phyloP scores from a whole-genome alignment of 192 early-diverging fungal species.

The Podila epicladia region DNA sequence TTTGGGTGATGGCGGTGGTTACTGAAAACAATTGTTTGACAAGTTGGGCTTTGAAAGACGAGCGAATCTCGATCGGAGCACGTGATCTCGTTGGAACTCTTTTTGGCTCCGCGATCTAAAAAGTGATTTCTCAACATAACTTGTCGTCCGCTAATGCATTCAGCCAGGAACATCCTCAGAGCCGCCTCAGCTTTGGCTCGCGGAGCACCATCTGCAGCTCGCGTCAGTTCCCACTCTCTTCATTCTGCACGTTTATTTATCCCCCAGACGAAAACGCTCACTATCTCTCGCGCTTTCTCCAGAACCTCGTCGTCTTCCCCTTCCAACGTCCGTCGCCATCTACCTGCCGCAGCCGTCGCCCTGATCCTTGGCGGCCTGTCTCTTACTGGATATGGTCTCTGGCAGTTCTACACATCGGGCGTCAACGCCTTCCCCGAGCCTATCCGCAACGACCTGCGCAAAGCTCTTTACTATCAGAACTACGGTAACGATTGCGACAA shows the following conservation, averaged over 20 bases:
- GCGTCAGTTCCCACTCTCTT: no score
- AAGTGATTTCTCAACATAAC: no score
- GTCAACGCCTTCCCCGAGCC: slow-evolving; percentile 63
- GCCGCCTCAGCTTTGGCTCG: no score
- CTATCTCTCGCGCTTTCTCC: neutral
- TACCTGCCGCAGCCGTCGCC: slow-evolving; percentile 36
- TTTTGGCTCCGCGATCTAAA: no score
- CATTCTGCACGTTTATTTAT: no score
- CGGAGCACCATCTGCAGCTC: no score
- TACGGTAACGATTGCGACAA: slow-evolving; percentile 55
- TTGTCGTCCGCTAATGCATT: no score
- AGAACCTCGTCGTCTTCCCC: neutral
- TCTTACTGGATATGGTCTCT: slow-evolving; percentile 54
- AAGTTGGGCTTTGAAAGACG: no score
- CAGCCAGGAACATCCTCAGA: no score
- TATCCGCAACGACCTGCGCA: slow-evolving; percentile 59
- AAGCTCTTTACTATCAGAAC: slow-evolving; percentile 65
- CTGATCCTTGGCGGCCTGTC: slow-evolving; percentile 52
- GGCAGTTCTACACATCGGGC: slow-evolving; percentile 59
- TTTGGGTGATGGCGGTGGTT: neutral
- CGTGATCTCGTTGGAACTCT: no score
- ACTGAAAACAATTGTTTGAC: no score
- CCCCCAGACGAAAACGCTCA: neutral
- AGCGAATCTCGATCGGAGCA: no score
- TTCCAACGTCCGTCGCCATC: neutral